A percentile compares a stretch with the other conserved stretches of the same genome.
phyloP scores from a whole-genome alignment of 129 eudicot genomes.

The Oenanthe sinensis region DNA sequence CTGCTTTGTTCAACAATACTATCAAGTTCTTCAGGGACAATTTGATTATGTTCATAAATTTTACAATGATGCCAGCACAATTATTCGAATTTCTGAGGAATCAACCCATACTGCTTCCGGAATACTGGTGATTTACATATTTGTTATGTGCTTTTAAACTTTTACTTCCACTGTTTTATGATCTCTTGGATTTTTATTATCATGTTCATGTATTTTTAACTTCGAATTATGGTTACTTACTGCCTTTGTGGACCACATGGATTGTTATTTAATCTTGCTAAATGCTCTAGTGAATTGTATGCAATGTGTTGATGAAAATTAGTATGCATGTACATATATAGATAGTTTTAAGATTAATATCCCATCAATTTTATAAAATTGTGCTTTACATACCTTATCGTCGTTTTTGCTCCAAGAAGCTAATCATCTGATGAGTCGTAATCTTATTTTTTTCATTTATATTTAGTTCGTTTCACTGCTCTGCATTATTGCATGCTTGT shows the following conservation, averaged over 20 bases:
- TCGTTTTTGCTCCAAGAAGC: not conserved
- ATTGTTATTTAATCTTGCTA: too few species aligned
- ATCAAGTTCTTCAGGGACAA: constrained; percentile 66
- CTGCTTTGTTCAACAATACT: constrained; percentile 71
- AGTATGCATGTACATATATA: too few species aligned
- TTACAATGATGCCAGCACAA: constrained; percentile 70
- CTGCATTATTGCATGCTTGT: not conserved
- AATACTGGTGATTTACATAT: constrained; percentile 29
- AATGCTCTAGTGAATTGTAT: not conserved
- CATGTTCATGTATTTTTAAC: not conserved
- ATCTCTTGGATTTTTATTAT: not conserved
- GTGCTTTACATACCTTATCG: not conserved
- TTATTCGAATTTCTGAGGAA: constrained; percentile 68
- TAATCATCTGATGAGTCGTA: not conserved
- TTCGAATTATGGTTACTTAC: not conserved
- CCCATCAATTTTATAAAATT: not conserved
- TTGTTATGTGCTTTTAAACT: not conserved
- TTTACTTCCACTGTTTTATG: not conserved
- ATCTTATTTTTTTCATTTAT: not conserved
- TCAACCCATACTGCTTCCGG: constrained; percentile 40
- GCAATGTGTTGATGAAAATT: not conserved
- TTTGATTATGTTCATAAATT: constrained; percentile 69
- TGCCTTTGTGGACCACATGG: not conserved
- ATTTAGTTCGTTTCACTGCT: not conserved
- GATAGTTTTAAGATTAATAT: too few species aligned